phyloP scores from a whole-genome alignment of 345 rosid species.

The Isatis tinctoria region DNA sequence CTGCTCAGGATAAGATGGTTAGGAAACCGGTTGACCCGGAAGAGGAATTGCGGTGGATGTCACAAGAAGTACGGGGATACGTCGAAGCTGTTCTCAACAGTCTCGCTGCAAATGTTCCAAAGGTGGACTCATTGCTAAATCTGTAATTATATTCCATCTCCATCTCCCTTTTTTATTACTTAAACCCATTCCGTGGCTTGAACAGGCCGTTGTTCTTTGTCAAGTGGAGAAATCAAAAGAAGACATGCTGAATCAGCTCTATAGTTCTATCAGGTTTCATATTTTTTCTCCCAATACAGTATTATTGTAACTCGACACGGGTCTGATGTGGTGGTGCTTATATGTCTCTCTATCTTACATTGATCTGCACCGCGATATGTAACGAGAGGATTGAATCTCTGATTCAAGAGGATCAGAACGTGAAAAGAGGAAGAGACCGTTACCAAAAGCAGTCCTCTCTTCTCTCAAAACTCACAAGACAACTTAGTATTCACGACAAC shows the following conservation, averaged over 20 bases:
- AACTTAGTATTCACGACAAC: slow-evolving; percentile 85
- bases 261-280: slow-evolving; percentile 72
- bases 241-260: slow-evolving; percentile 95
- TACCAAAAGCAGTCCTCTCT: slow-evolving; percentile 79
- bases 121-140: no score
- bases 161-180: not conserved
- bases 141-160: not conserved
- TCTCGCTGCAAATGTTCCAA: slow-evolving; percentile 97
- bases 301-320: not conserved
- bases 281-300: not conserved
- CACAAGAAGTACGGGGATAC: slow-evolving; percentile 99
- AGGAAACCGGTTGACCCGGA: no score
- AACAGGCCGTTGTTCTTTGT: no score
- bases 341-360: no score
- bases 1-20: no score
- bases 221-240: slow-evolving; percentile 97
- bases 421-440: slow-evolving; percentile 70
- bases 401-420: slow-evolving; percentile 90
- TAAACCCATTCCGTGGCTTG: not conserved
- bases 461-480: slow-evolving; percentile 75
- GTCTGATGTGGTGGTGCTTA: not conserved
- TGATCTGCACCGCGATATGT: slow-evolving; percentile 66
- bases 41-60: slow-evolving; percentile 99
- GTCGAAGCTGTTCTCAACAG: slow-evolving; percentile 99
- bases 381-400: slow-evolving; percentile 70